These are phyloP conservation scores for Clarireedia hainanense DNA, from an alignment of 2,329 filamentous ascomycete species.

Conservation along the genomic window DNA sequence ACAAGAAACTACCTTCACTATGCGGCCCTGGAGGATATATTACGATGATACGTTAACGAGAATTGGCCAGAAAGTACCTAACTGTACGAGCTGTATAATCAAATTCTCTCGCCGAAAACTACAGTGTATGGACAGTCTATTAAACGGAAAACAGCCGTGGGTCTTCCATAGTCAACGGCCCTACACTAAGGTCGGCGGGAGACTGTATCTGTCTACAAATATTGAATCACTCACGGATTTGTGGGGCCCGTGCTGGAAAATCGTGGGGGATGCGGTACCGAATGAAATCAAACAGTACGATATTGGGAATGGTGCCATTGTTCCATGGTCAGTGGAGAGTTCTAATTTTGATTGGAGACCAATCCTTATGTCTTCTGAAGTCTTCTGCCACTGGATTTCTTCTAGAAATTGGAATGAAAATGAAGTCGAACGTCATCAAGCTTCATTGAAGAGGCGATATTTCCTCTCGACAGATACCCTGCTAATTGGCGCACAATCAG, in stretches of 20 bases:
- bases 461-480: not conserved
- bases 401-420: not conserved
- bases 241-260: conserved; percentile 12
- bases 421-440: not conserved
- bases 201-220: conserved; percentile 1
- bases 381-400: conserved; percentile 1
- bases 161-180: not conserved
- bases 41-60: not conserved
- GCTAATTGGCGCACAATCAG: not conserved
- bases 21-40: not conserved
- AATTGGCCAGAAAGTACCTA: not conserved
- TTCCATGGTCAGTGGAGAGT: conserved; percentile 8
- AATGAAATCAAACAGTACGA: conserved; percentile 10
- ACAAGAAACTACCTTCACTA: not conserved
- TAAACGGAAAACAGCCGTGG: not conserved
- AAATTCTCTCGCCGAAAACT: not conserved
- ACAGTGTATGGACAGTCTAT: not conserved
- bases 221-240: conserved; percentile 9
- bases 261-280: not conserved
- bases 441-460: not conserved
- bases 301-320: conserved; percentile 14
- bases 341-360: no score
- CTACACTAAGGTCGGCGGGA: not conserved
- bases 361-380: not conserved
- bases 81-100: not conserved